Evolutionary conservation across 2,329 filamentous ascomycete genomes (phyloP).

Genomic region (Chalaropsis ovoidea): DNA sequence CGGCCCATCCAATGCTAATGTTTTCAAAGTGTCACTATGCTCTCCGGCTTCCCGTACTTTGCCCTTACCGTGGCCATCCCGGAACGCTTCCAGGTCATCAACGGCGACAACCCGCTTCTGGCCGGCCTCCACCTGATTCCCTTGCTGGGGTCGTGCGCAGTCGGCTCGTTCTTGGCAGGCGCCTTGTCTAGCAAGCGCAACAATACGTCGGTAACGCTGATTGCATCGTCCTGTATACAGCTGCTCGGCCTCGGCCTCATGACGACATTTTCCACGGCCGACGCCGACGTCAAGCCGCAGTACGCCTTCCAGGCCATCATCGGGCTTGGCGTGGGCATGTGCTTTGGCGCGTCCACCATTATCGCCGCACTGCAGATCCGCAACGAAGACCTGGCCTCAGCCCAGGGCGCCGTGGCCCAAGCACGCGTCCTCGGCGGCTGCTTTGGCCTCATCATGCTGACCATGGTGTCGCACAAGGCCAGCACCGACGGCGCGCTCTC

Average conservation of each 20-base stretch:
- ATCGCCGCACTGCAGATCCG: slow-evolving; percentile 44
- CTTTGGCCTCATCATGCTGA: slow-evolving; percentile 49
- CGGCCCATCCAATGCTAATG: slow-evolving; percentile 12
- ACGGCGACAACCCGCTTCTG: slow-evolving; percentile 42
- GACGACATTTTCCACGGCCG: slow-evolving; percentile 34
- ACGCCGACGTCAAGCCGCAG: slow-evolving; percentile 34
- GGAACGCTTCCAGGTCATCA: slow-evolving; percentile 51
- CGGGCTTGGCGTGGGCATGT: slow-evolving; percentile 50
- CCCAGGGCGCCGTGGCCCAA: slow-evolving; percentile 51
- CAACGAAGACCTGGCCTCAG: slow-evolving; percentile 45
- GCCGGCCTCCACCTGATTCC: slow-evolving; percentile 50
- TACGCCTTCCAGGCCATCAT: slow-evolving; percentile 49
- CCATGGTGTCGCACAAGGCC: slow-evolving; percentile 46
- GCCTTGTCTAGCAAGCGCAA: slow-evolving; percentile 45
- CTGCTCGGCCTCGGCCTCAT: slow-evolving; percentile 44
- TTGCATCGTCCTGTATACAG: slow-evolving; percentile 43
- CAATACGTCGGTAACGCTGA: slow-evolving; percentile 43
- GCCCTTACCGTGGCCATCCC: slow-evolving; percentile 49
- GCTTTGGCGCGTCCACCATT: slow-evolving; percentile 48
- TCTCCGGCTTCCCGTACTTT: slow-evolving; percentile 50
- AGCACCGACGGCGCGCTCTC: slow-evolving; percentile 34
- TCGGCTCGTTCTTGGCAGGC: slow-evolving; percentile 48
- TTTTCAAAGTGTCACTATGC: slow-evolving; percentile 40
- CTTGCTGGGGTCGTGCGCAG: slow-evolving; percentile 46
- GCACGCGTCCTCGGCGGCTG: slow-evolving; percentile 50